Evolutionary conservation across 371 early-diverging fungal species (phyloP).

Genomic region (Neoconidiobolus thromboides): DNA sequence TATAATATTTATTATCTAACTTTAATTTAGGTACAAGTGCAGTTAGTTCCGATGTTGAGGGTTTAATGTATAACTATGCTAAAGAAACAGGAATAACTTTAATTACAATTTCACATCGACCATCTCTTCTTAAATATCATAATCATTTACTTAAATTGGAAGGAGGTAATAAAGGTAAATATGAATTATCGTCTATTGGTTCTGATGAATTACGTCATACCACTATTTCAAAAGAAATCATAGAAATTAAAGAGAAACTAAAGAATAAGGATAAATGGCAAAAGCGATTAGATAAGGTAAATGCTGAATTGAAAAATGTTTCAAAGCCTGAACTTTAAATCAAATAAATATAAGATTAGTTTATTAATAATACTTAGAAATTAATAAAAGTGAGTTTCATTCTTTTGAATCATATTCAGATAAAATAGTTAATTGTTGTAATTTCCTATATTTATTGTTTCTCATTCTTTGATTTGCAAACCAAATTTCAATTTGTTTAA

Average conservation of each 20-base stretch:
- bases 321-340: too few relatives aligned
- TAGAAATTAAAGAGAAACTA: conserved; percentile 45
- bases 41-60: conserved; percentile 73
- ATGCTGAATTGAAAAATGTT: conserved; percentile 4
- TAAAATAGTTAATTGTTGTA: too few relatives aligned
- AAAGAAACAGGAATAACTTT: conserved; percentile 49
- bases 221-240: conserved; percentile 67
- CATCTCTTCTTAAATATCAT: conserved; percentile 75
- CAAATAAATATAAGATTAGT: too few relatives aligned
- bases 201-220: conserved; percentile 42
- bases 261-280: conserved; percentile 48
- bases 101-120: conserved; percentile 76
- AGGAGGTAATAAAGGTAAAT: conserved; percentile 59
- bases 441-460: too few relatives aligned
- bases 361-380: too few relatives aligned
- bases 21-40: conserved; percentile 43
- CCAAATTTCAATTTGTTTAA: too few relatives aligned
- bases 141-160: conserved; percentile 41
- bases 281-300: conserved; percentile 41
- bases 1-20: neutral
- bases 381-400: neutral
- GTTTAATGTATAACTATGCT: conserved; percentile 74
- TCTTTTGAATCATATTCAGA: too few relatives aligned
- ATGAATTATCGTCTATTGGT: conserved; percentile 58
- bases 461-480: too few relatives aligned